Evolutionary conservation across 805 yeast genomes (phyloP).

Genomic region (Ascoidea rubescens): DNA sequence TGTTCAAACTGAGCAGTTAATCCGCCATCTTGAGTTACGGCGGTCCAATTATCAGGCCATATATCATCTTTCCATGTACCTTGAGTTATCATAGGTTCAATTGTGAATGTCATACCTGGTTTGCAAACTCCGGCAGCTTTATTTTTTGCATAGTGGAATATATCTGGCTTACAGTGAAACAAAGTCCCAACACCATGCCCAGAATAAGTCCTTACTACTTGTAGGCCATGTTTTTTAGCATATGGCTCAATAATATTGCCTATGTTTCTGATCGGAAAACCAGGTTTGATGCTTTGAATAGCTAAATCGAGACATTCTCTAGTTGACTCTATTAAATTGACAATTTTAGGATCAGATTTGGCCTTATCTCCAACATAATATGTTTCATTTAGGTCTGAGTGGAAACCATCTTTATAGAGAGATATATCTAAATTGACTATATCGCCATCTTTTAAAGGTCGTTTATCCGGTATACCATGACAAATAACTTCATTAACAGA

Average conservation of each 20-base stretch:
- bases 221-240: constrained; percentile 63
- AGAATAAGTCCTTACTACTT: constrained; percentile 81
- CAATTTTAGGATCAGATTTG: constrained; percentile 62
- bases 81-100: constrained; percentile 91
- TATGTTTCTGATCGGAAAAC: constrained; percentile 69
- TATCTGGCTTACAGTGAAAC: constrained; percentile 86
- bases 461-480: constrained; percentile 93
- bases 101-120: constrained; percentile 93
- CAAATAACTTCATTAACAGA: constrained; percentile 92
- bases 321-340: constrained; percentile 82
- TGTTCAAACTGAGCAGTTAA: constrained; percentile 93
- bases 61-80: constrained; percentile 69
- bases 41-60: constrained; percentile 99
- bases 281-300: constrained; percentile 80
- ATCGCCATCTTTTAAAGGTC: constrained; percentile 83
- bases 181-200: constrained; percentile 86
- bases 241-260: constrained; percentile 84
- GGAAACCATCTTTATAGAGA: constrained; percentile 74
- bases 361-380: constrained; percentile 92
- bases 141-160: constrained; percentile 90
- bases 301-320: constrained; percentile 81
- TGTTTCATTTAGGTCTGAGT: constrained; percentile 92
- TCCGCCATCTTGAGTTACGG: constrained; percentile 81
- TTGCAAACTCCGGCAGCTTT: constrained; percentile 89
- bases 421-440: constrained; percentile 86